A percentile compares a stretch with the other conserved stretches of the same genome.
These are phyloP conservation scores for Cladorrhinum samala DNA, from an alignment of 495 filamentous ascomycete species.

Conservation along the genomic window DNA sequence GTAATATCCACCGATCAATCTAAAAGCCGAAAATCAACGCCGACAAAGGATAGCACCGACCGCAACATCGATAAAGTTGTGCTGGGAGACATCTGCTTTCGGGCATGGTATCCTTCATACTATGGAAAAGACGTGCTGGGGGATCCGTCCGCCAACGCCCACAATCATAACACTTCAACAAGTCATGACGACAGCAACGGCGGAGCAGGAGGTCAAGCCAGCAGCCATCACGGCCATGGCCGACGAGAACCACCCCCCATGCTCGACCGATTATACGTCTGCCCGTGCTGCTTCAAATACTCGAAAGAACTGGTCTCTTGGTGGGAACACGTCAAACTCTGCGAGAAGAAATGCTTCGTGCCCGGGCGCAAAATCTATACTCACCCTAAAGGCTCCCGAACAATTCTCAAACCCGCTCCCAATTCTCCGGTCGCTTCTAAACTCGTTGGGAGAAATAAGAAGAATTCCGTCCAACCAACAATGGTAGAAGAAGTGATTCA, in stretches of 20 bases:
- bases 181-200: conserved; percentile 10
- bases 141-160: conserved; percentile 15
- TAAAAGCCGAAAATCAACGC: background rate
- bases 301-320: conserved; percentile 61
- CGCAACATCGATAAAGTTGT: conserved; percentile 70
- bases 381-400: conserved; percentile 39
- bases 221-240: conserved; percentile 6
- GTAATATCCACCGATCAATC: too few species aligned
- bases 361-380: conserved; percentile 43
- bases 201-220: background rate
- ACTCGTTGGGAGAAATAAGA: conserved; percentile 37
- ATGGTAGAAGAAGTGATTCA: conserved; percentile 54
- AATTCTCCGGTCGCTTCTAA: conserved; percentile 32
- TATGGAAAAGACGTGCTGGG: conserved; percentile 72
- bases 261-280: conserved; percentile 70
- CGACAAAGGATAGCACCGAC: conserved; percentile 27
- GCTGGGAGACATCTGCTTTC: conserved; percentile 66
- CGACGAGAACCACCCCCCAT: conserved; percentile 30
- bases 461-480: conserved; percentile 35
- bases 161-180: conserved; percentile 2
- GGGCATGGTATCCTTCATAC: conserved; percentile 70
- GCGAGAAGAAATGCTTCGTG: conserved; percentile 34
- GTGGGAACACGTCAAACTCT: conserved; percentile 39
- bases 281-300: conserved; percentile 92
- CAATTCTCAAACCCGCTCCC: conserved; percentile 21